phyloP scores from a whole-genome alignment of 2,329 filamentous ascomycete genomes.

The Incumbomyces lentus region DNA sequence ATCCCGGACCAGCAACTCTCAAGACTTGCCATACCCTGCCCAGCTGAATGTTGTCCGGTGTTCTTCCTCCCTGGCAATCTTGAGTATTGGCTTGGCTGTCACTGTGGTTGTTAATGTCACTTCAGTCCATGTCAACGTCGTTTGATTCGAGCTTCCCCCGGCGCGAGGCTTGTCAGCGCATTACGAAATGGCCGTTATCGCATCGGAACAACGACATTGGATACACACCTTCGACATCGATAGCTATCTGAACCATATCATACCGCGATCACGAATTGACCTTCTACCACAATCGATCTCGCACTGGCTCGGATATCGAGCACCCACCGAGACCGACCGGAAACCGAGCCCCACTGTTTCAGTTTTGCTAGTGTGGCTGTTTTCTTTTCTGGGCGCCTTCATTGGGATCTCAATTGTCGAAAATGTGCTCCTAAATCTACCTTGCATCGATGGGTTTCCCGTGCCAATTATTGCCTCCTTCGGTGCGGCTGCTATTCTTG shows the following conservation, averaged over 20 bases:
- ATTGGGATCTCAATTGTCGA: constrained; percentile 50
- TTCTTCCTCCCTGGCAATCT: too few relatives aligned
- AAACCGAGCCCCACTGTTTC: neutral
- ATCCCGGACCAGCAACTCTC: too few relatives aligned
- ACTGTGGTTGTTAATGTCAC: too few relatives aligned
- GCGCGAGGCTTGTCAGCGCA: too few relatives aligned
- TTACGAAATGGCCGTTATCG: too few relatives aligned
- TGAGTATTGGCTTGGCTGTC: too few relatives aligned
- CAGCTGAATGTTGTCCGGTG: too few relatives aligned
- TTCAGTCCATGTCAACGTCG: too few relatives aligned
- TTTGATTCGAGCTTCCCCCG: too few relatives aligned
- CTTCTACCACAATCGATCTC: constrained; percentile 56
- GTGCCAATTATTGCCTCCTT: constrained; percentile 59
- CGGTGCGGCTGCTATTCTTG: constrained; percentile 64
- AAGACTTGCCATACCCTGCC: too few relatives aligned
- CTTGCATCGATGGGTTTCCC: constrained; percentile 42
- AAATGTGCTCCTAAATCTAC: constrained; percentile 44
- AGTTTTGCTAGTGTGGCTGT: constrained; percentile 45
- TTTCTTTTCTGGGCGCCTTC: constrained; percentile 57
- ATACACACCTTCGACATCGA: constrained; percentile 64
- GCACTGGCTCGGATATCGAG: constrained; percentile 57
- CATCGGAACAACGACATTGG: too few relatives aligned
- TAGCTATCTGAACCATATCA: constrained; percentile 57
- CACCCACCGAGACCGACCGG: constrained; percentile 20
- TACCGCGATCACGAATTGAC: constrained; percentile 54